phyloP scores from a whole-genome alignment of 2,329 filamentous ascomycete species.

The Fusarium nelsonii region DNA sequence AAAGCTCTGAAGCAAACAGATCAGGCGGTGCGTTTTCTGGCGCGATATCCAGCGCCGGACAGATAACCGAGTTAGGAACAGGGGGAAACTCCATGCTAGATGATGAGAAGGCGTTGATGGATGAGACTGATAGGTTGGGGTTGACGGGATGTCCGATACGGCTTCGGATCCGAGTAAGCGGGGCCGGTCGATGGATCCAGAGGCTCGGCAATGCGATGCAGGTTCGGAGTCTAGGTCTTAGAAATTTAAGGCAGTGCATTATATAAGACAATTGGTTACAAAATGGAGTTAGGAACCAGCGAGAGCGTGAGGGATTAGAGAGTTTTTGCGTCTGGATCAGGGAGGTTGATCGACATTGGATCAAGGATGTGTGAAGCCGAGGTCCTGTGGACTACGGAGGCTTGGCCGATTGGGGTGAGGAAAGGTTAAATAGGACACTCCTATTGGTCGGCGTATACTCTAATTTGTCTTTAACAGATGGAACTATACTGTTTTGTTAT shows the following conservation, averaged over 20 bases:
- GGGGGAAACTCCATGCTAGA: conserved; percentile 36
- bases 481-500: background rate
- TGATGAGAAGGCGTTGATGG: conserved; percentile 32
- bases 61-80: conserved; percentile 48
- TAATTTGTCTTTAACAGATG: background rate
- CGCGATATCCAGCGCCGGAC: conserved; percentile 48
- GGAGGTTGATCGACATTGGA: conserved; percentile 11
- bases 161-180: conserved; percentile 20
- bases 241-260: conserved; percentile 29
- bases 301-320: background rate
- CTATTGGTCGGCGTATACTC: conserved; percentile 12
- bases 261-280: background rate
- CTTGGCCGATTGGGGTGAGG: conserved; percentile 13
- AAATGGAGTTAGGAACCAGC: background rate
- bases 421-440: conserved; percentile 10
- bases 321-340: background rate
- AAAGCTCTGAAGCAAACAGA: conserved; percentile 48
- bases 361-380: conserved; percentile 35
- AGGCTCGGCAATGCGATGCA: conserved; percentile 28
- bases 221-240: conserved; percentile 24
- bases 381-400: conserved; percentile 13
- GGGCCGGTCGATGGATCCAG: conserved; percentile 22
- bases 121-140: conserved; percentile 11
- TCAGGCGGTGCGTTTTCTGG: conserved; percentile 45
- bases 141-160: conserved; percentile 10